These are phyloP conservation scores for Cercospora canescens DNA, from an alignment of 2,329 filamentous ascomycete species.

Conservation along the genomic window DNA sequence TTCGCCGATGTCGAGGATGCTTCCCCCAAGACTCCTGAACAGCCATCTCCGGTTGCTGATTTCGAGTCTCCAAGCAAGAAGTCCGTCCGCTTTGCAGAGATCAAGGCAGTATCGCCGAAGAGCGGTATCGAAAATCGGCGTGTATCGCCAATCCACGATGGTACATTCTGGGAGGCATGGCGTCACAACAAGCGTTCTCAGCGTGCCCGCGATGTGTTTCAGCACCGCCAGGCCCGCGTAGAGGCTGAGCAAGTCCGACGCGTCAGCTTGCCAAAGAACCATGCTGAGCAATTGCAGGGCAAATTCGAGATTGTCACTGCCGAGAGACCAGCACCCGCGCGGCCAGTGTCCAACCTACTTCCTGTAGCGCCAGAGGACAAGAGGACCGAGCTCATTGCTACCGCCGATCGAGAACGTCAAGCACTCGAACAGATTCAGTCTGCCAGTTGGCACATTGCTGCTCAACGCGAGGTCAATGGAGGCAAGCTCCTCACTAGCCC, in stretches of 20 bases:
- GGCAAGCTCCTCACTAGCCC: conserved; percentile 60
- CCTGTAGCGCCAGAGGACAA: conserved; percentile 39
- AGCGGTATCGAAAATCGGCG: conserved; percentile 23
- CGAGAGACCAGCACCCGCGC: conserved; percentile 43
- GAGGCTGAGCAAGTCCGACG: conserved; percentile 86
- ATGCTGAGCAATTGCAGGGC: conserved; percentile 79
- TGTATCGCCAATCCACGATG: conserved; percentile 38
- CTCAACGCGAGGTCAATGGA: conserved; percentile 60
- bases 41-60: conserved; percentile 21
- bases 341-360: conserved; percentile 48
- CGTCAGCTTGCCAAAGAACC: conserved; percentile 68
- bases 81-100: conserved; percentile 64
- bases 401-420: conserved; percentile 73
- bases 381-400: conserved; percentile 34
- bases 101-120: conserved; percentile 20
- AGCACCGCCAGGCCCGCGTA: conserved; percentile 80
- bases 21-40: conserved; percentile 34
- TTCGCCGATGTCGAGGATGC: conserved; percentile 33
- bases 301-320: conserved; percentile 72
- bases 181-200: conserved; percentile 57
- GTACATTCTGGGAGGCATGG: conserved; percentile 80
- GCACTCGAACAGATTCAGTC: conserved; percentile 70
- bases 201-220: conserved; percentile 72
- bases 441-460: conserved; percentile 63
- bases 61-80: conserved; percentile 60